phyloP scores from a whole-genome alignment of 208 protist genomes.

The Leishmania arabica region DNA sequence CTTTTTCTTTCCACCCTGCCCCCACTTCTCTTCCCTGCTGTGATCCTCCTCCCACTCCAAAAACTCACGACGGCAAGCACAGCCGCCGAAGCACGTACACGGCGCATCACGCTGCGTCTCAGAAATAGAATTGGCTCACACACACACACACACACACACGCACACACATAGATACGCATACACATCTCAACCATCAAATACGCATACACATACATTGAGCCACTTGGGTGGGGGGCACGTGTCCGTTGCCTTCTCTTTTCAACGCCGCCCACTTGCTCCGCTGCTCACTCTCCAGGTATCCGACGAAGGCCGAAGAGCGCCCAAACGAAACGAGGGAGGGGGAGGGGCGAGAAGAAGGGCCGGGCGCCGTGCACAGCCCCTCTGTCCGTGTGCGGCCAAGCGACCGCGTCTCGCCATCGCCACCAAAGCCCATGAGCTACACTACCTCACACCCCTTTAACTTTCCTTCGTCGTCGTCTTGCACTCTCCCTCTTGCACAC shows the following conservation, averaged over 20 bases:
- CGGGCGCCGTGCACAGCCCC: not conserved
- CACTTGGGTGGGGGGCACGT: not conserved
- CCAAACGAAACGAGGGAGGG: not conserved
- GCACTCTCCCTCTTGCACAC: not conserved
- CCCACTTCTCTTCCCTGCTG: not conserved
- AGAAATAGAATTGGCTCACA: not conserved
- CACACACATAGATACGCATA: slow-evolving; percentile 2
- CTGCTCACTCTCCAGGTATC: not conserved
- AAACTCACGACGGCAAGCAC: not conserved
- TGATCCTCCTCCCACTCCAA: not conserved
- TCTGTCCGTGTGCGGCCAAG: not conserved
- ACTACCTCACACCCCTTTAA: not conserved
- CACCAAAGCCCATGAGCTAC: not conserved
- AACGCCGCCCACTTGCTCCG: not conserved
- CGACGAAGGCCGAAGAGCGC: not conserved
- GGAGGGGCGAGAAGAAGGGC: not conserved
- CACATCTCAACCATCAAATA: not conserved
- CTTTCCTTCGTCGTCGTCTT: not conserved
- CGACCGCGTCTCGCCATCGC: not conserved
- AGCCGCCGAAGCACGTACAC: not conserved
- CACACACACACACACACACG: not conserved
- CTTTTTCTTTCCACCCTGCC: too few species aligned
- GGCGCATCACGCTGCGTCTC: not conserved
- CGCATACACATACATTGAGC: not conserved
- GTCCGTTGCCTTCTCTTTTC: not conserved